Conservation (phyloP, 2,329 filamentous ascomycete species). For the Ceratocystis ficicola region DNA sequence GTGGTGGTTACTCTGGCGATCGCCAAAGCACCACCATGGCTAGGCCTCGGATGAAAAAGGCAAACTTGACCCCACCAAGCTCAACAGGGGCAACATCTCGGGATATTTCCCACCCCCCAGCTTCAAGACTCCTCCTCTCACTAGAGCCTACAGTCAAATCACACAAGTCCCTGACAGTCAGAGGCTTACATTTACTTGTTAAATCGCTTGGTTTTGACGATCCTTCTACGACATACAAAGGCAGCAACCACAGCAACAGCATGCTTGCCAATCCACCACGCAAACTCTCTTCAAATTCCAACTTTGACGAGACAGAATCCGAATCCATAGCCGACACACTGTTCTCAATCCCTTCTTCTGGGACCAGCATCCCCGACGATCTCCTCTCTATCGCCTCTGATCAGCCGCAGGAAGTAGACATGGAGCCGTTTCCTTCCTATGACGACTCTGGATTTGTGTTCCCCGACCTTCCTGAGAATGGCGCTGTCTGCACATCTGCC, state of each 20-base stretch:
- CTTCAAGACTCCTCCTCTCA: not conserved
- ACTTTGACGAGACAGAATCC: conserved; percentile 12
- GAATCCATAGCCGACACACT: conserved; percentile 1
- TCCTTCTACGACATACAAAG: not conserved
- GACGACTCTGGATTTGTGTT: conserved; percentile 19
- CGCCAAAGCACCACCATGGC: not conserved
- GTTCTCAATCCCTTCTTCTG: not conserved
- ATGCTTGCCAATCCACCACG: not conserved
- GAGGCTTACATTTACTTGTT: not conserved
- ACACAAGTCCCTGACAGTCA: not conserved
- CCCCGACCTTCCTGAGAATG: not conserved
- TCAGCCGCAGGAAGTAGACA: not conserved
- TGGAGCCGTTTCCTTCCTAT: conserved; percentile 19
- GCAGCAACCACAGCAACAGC: not conserved
- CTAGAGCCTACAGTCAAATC: not conserved
- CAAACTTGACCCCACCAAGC: not conserved
- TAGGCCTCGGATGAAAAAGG: not conserved
- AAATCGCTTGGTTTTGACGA: conserved; percentile 3
- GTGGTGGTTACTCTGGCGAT: not conserved
- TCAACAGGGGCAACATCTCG: not conserved
- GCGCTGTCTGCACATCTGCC: not conserved
- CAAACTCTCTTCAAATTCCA: not conserved
- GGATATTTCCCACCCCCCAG: not conserved
- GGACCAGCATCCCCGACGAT: conserved; percentile 7
- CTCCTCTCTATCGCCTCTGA: conserved; percentile 2